These are phyloP conservation scores for Primulina tabacum DNA, from an alignment of 257 asterid genomes.

Conservation along the genomic window DNA sequence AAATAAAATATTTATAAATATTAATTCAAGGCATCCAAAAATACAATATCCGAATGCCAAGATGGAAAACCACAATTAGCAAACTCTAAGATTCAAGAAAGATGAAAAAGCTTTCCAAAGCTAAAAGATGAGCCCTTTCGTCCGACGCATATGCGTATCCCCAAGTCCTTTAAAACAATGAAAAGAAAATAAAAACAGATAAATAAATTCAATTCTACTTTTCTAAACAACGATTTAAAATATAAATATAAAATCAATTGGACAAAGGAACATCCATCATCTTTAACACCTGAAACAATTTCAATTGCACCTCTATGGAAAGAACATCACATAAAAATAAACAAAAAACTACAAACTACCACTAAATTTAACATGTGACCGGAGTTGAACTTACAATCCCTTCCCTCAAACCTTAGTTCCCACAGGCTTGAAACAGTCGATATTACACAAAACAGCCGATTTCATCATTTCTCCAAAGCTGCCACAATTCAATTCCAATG, in stretches of 20 bases:
- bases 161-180: neutral
- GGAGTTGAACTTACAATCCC: neutral
- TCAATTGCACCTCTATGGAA: neutral
- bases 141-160: too few relatives aligned
- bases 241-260: neutral
- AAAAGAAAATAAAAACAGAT: neutral
- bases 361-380: neutral
- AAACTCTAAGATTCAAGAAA: too few relatives aligned
- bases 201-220: neutral
- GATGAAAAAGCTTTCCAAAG: too few relatives aligned
- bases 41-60: too few relatives aligned
- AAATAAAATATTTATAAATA: too few relatives aligned
- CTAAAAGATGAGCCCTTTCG: too few relatives aligned
- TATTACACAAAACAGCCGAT: slow-evolving; percentile 94
- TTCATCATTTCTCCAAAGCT: slow-evolving; percentile 93
- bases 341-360: neutral
- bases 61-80: too few relatives aligned
- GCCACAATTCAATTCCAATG: slow-evolving; percentile 46
- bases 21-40: too few relatives aligned
- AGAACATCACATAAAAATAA: too few relatives aligned
- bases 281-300: neutral
- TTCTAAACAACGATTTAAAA: neutral
- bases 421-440: slow-evolving; percentile 89
- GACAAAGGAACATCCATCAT: neutral
- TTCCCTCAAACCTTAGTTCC: slow-evolving; percentile 57